Evolutionary conservation across 345 rosid genomes (phyloP).

Genomic region (Camelina neglecta): DNA sequence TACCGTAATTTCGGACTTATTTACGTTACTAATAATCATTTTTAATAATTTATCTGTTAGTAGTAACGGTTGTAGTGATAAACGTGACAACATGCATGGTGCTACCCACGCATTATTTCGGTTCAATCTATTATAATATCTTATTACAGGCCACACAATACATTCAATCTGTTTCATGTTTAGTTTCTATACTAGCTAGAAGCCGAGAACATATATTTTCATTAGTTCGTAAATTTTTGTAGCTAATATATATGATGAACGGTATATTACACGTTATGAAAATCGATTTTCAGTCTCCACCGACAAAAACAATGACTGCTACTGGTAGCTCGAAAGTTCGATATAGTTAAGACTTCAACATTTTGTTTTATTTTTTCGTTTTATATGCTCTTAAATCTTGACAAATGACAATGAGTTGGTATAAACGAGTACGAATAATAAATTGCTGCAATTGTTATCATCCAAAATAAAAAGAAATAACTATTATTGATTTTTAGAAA

Average conservation of each 20-base stretch:
- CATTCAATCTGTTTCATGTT: background rate
- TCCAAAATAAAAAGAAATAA: background rate
- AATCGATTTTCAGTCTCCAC: background rate
- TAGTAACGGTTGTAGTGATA: constrained; percentile 26
- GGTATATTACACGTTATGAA: background rate
- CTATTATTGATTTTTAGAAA: background rate
- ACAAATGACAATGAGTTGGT: constrained; percentile 1
- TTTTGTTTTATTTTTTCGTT: background rate
- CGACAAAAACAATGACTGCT: background rate
- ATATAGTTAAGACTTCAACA: background rate
- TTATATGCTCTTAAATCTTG: background rate
- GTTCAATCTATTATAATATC: background rate
- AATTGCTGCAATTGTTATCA: background rate
- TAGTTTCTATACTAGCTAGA: background rate
- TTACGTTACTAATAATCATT: constrained; percentile 23
- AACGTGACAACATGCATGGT: constrained; percentile 39
- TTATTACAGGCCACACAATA: background rate
- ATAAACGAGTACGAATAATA: background rate
- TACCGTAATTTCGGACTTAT: constrained; percentile 1
- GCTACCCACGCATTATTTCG: constrained; percentile 15
- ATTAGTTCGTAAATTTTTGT: background rate
- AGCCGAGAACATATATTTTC: background rate
- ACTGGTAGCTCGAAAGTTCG: background rate
- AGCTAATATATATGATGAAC: background rate
- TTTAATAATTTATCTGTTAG: background rate